Evolutionary conservation across 306 rosid species (phyloP).

Genomic region (Cotoneaster glaucophyllus): DNA sequence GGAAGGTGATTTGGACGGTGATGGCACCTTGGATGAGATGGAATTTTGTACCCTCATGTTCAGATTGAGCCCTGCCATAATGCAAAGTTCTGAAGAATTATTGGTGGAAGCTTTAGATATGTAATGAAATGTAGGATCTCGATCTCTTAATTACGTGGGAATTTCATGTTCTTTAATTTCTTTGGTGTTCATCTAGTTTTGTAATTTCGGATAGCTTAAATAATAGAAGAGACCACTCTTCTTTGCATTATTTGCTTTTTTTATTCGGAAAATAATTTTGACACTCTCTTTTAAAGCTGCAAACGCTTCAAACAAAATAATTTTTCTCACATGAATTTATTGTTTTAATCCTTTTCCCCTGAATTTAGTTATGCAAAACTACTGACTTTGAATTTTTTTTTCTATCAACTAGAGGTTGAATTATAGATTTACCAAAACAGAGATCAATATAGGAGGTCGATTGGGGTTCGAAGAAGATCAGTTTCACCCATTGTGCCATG

Average conservation of each 20-base stretch:
- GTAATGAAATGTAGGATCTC: not conserved
- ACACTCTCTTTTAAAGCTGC: too few species aligned
- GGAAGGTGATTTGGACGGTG: slow-evolving; percentile 84
- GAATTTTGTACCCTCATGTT: slow-evolving; percentile 89
- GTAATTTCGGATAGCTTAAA: not conserved
- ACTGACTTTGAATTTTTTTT: not conserved
- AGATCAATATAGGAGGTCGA: too few species aligned
- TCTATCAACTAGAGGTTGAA: too few species aligned
- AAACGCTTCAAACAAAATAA: too few species aligned
- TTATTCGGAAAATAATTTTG: not conserved
- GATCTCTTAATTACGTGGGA: not conserved
- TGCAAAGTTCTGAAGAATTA: slow-evolving; percentile 43
- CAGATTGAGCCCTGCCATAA: slow-evolving; percentile 80
- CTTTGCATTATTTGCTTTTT: not conserved
- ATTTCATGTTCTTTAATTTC: not conserved
- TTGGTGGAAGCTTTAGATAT: slow-evolving; percentile 45
- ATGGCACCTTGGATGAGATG: slow-evolving; percentile 67
- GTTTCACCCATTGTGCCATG: too few species aligned
- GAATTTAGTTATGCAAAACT: not conserved
- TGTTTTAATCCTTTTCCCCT: not conserved
- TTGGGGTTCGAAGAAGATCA: too few species aligned
- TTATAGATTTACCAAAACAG: too few species aligned
- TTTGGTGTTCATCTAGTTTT: not conserved
- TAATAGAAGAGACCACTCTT: not conserved
- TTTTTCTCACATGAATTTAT: too few species aligned